phyloP scores from a whole-genome alignment of 75 land plant genomes.

The Picea sitchensis region DNA sequence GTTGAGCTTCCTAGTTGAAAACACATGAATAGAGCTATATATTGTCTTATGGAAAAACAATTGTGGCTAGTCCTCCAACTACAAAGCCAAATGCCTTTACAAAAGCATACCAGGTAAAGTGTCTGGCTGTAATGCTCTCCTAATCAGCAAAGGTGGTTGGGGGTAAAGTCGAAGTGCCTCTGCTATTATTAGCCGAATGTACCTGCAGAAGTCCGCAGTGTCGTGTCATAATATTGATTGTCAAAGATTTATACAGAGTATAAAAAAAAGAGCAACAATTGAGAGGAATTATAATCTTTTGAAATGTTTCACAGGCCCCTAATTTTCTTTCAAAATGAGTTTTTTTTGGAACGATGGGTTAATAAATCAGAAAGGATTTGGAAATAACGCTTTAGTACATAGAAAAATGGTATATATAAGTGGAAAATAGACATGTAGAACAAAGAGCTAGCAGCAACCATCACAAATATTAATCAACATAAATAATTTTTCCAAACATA shows the following conservation, averaged over 20 bases:
- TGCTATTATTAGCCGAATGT: constrained; percentile 73
- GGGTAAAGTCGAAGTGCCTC: constrained; percentile 94
- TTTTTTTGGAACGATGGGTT: background rate
- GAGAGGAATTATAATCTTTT: background rate
- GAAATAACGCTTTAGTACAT: background rate
- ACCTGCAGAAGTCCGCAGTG: constrained; percentile 39
- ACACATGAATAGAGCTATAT: background rate
- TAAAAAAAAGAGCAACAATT: background rate
- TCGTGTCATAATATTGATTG: background rate
- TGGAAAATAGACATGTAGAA: constrained; percentile 3
- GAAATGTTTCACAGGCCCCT: background rate
- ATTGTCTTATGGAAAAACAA: background rate
- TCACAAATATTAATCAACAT: background rate
- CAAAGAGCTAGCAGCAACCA: background rate
- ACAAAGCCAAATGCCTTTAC: background rate
- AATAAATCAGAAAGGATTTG: background rate
- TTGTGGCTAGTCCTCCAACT: background rate
- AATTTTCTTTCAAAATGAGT: background rate
- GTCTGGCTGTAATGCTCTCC: constrained; percentile 82
- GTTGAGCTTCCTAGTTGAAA: background rate
- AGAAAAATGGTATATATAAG: background rate
- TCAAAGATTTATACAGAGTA: background rate
- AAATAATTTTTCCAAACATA: background rate
- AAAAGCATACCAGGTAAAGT: constrained; percentile 72
- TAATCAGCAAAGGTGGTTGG: constrained; percentile 98